These are phyloP conservation scores for Kazachstania taianensis DNA, from an alignment of 805 yeast species.

Conservation along the genomic window DNA sequence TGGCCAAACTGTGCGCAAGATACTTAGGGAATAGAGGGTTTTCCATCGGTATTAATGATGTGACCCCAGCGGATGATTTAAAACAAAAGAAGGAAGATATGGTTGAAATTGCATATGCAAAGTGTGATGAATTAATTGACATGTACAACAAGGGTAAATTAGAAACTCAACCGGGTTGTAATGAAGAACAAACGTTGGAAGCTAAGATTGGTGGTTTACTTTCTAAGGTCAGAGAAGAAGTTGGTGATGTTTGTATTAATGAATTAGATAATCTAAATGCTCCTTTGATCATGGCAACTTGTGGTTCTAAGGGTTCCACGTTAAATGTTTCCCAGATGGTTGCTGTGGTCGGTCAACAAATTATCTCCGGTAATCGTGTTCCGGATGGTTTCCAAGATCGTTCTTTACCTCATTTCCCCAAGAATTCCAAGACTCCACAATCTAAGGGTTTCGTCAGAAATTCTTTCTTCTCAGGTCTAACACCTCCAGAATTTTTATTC, in stretches of 20 bases:
- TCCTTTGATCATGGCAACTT: constrained; percentile 96
- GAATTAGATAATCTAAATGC: constrained; percentile 88
- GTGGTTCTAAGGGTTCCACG: constrained; percentile 98
- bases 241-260: constrained; percentile 92
- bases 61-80: constrained; percentile 80
- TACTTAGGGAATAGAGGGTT: constrained; percentile 91
- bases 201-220: constrained; percentile 93
- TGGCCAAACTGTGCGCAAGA: constrained; percentile 98
- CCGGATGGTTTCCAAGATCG: constrained; percentile 99
- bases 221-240: constrained; percentile 97
- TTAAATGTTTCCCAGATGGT: constrained; percentile 98
- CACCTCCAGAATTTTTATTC: constrained; percentile 94
- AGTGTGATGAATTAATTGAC: constrained; percentile 84
- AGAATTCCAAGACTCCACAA: constrained; percentile 93
- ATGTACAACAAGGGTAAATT: constrained; percentile 72
- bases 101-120: constrained; percentile 82
- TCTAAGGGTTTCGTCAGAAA: constrained; percentile 96
- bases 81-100: constrained; percentile 69
- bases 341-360: constrained; percentile 99
- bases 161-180: constrained; percentile 98
- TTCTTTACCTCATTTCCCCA: constrained; percentile 92
- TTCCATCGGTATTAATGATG: constrained; percentile 95
- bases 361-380: constrained; percentile 96
- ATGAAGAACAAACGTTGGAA: constrained; percentile 95
- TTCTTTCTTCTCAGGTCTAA: constrained; percentile 85